Evolutionary conservation across 1,139 yeast species (phyloP).

Genomic region (Geotrichum reessii): DNA sequence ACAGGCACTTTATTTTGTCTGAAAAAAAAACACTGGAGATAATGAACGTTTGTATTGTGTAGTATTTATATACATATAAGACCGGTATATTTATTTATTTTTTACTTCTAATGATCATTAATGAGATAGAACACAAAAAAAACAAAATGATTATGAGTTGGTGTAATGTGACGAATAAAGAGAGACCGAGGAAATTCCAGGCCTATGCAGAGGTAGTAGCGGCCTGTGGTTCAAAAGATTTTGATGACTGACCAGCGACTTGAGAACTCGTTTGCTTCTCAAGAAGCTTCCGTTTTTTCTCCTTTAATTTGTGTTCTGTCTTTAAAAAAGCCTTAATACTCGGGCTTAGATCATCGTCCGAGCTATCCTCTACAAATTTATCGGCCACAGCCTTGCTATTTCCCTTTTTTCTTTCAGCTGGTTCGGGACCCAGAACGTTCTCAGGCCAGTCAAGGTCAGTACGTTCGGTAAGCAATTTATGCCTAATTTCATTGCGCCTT

Average conservation of each 20-base stretch:
- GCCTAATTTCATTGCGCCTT: slow-evolving; percentile 8
- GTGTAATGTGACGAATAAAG: neutral
- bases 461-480: slow-evolving; percentile 4
- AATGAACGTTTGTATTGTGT: neutral
- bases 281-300: slow-evolving; percentile 29
- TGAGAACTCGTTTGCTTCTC: neutral
- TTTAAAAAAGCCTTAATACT: slow-evolving; percentile 78
- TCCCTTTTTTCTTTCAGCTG: slow-evolving; percentile 9
- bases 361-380: slow-evolving; percentile 35
- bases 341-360: slow-evolving; percentile 68
- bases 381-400: slow-evolving; percentile 21
- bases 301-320: slow-evolving; percentile 62
- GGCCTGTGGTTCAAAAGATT: neutral
- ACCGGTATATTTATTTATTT: neutral
- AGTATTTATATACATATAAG: neutral
- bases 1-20: neutral
- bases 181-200: neutral
- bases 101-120: neutral
- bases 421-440: slow-evolving; percentile 14
- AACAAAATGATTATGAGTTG: neutral
- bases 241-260: neutral
- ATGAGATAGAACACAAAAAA: neutral
- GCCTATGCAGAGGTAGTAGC: neutral
- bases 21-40: neutral
- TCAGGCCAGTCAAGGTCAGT: slow-evolving; percentile 14